Conservation (phyloP, 2,329 filamentous ascomycete genomes). For the Aspergillus fijiensis region DNA sequence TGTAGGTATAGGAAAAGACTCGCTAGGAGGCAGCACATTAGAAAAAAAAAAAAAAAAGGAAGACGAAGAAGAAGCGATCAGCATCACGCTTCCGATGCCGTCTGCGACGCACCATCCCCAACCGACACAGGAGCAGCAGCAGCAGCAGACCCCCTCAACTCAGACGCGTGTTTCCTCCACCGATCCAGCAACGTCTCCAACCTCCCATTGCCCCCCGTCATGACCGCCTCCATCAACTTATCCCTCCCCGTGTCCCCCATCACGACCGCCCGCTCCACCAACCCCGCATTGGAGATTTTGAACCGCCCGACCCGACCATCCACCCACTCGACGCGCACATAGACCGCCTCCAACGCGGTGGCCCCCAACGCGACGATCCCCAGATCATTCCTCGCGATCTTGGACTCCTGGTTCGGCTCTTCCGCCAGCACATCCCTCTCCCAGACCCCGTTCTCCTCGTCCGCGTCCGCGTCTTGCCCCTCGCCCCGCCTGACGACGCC, state of each 20-base stretch:
- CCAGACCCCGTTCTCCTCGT: constrained; percentile 18
- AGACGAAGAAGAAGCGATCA: neutral
- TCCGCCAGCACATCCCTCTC: constrained; percentile 15
- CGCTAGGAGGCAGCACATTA: neutral
- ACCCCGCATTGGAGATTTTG: constrained; percentile 42
- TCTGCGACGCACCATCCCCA: neutral
- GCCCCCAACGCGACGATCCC: constrained; percentile 38
- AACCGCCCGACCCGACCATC: constrained; percentile 47
- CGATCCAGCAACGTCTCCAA: constrained; percentile 37
- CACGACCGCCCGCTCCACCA: constrained; percentile 44
- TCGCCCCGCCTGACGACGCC: constrained; percentile 21
- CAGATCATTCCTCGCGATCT: constrained; percentile 21
- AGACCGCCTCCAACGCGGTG: constrained; percentile 41
- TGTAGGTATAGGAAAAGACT: neutral
- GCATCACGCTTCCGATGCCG: neutral
- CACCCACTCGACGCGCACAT: constrained; percentile 45
- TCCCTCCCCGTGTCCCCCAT: constrained; percentile 42
- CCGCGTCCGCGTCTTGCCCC: constrained; percentile 6
- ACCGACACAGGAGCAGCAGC: neutral
- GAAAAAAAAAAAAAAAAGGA: too few relatives aligned
- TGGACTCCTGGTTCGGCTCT: constrained; percentile 1
- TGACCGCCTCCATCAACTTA: constrained; percentile 35
- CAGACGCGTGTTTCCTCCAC: constrained; percentile 20
- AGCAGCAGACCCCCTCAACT: neutral
- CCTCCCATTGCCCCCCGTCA: constrained; percentile 36